Conservation (phyloP, 192 early-diverging fungal species). For the Linnemannia schmuckeri region DNA sequence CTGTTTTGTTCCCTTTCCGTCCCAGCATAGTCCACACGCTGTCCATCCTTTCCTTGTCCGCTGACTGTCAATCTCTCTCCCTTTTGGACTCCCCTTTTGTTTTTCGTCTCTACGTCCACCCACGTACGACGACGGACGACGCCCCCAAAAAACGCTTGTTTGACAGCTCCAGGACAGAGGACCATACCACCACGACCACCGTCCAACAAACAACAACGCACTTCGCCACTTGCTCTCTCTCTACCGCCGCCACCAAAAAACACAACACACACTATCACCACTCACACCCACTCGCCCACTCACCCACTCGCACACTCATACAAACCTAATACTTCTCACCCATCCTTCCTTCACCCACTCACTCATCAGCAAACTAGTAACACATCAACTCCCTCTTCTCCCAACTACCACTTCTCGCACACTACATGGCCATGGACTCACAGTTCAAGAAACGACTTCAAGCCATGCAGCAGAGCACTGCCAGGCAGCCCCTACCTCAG, state of each 20-base stretch:
- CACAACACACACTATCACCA: neutral
- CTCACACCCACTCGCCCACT: no score
- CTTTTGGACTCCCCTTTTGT: neutral
- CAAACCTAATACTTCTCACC: neutral
- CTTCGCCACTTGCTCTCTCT: neutral
- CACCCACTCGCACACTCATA: neutral
- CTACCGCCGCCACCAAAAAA: neutral
- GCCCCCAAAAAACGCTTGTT: neutral
- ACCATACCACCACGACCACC: neutral
- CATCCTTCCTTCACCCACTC: neutral
- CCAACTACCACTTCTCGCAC: neutral
- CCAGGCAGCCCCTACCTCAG: neutral
- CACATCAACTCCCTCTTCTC: neutral
- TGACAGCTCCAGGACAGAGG: neutral
- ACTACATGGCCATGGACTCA: conserved; percentile 4
- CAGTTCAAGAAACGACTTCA: conserved; percentile 36
- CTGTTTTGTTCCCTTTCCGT: neutral
- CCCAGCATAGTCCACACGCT: neutral
- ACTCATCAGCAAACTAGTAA: neutral
- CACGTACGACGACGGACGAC: neutral
- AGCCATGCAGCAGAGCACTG: conserved; percentile 15
- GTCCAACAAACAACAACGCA: neutral
- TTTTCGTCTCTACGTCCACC: conserved; percentile 3
- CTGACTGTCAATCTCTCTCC: neutral
- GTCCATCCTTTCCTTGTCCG: neutral